Evolutionary conservation across 805 yeast species (phyloP).

Genomic region (Metschnikowia rubicola): DNA sequence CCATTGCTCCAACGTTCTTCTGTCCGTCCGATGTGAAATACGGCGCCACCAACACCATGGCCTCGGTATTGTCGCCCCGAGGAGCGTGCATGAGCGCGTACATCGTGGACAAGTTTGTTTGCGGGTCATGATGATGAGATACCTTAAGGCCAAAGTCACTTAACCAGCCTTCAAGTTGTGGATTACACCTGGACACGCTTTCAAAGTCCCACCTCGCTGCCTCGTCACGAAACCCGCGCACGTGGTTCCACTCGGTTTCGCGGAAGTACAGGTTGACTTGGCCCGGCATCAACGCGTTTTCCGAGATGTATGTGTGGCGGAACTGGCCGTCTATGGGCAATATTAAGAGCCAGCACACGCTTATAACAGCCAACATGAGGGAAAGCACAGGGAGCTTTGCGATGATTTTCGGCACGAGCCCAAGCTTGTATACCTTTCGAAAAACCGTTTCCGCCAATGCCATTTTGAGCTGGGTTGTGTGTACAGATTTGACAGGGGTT

Average conservation of each 20-base stretch:
- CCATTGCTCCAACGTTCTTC: constrained; percentile 75
- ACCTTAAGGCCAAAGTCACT: constrained; percentile 71
- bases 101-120: constrained; percentile 29
- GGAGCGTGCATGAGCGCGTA: constrained; percentile 91
- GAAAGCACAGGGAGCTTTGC: constrained; percentile 33
- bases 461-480: constrained; percentile 22
- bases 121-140: constrained; percentile 33
- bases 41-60: constrained; percentile 87
- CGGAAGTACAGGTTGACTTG: constrained; percentile 90
- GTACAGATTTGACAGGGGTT: too few species aligned
- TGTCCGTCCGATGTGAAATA: constrained; percentile 69
- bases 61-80: constrained; percentile 93
- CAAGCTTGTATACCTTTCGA: constrained; percentile 38
- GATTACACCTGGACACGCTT: constrained; percentile 38
- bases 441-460: constrained; percentile 43
- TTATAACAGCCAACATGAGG: constrained; percentile 31
- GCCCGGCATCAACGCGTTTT: constrained; percentile 95
- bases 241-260: constrained; percentile 90
- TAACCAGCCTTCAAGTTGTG: constrained; percentile 54
- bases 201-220: constrained; percentile 36
- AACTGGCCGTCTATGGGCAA: constrained; percentile 81
- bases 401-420: constrained; percentile 36
- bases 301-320: constrained; percentile 83
- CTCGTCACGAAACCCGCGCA: constrained; percentile 78
- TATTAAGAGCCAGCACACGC: constrained; percentile 45